A percentile compares a stretch with the other conserved stretches of the same genome.
These are phyloP conservation scores for Xylaria cubensis DNA, from an alignment of 495 filamentous ascomycete genomes.

Conservation along the genomic window DNA sequence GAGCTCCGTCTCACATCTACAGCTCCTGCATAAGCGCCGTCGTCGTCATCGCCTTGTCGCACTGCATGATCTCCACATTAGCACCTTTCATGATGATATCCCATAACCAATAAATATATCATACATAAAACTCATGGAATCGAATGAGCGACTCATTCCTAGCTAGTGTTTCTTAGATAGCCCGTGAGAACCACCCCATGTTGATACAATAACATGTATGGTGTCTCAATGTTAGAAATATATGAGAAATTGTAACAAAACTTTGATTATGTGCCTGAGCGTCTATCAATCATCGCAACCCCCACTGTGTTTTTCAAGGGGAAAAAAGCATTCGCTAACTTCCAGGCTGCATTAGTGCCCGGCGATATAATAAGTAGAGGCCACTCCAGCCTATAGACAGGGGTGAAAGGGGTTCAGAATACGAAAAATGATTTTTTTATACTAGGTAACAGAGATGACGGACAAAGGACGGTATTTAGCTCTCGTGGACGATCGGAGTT, in stretches of 20 bases:
- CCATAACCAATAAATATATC: neutral
- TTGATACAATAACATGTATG: neutral
- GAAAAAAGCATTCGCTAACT: neutral
- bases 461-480: neutral
- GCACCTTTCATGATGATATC: constrained; percentile 4
- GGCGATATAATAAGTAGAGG: neutral
- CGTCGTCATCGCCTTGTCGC: constrained; percentile 1
- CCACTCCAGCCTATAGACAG: neutral
- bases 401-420: neutral
- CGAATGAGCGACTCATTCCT: neutral
- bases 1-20: neutral
- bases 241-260: neutral
- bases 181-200: neutral
- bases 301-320: neutral
- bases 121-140: neutral
- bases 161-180: neutral
- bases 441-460: neutral
- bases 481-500: neutral
- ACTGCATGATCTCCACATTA: constrained; percentile 10
- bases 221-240: constrained; percentile 3
- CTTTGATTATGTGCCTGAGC: neutral
- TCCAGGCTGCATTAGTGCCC: constrained; percentile 11
- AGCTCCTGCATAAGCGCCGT: constrained; percentile 10
- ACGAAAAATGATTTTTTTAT: neutral
- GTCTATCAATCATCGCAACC: neutral